Percentiles rank a stretch among this genome's conserved stretches.
These are phyloP conservation scores for Alternaria ventricosa DNA, from an alignment of 2,329 filamentous ascomycete species.

Conservation along the genomic window DNA sequence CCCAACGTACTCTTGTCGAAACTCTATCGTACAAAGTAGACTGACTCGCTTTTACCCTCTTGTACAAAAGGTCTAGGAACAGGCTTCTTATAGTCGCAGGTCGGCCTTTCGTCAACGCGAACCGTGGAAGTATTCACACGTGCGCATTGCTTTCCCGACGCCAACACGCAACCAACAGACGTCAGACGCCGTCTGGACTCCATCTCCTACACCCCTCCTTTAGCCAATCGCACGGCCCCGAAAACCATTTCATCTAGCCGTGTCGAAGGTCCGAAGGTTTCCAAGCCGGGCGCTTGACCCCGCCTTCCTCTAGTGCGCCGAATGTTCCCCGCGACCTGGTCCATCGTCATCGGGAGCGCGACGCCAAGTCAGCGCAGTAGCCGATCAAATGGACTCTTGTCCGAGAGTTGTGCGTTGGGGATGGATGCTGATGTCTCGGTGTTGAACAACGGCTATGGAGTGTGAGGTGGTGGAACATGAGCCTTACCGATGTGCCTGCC, in stretches of 20 bases:
- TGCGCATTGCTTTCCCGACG: slow-evolving; percentile 13
- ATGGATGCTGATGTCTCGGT: not conserved
- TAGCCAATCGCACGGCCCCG: slow-evolving; percentile 20
- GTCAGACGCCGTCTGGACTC: slow-evolving; percentile 7
- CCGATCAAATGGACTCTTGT: not conserved
- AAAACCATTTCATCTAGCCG: slow-evolving; percentile 22
- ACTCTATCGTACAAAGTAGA: not conserved
- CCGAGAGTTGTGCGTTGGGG: slow-evolving; percentile 9
- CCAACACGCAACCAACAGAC: slow-evolving; percentile 16
- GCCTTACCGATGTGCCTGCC: not conserved
- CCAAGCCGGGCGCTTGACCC: slow-evolving; percentile 20
- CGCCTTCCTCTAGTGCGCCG: slow-evolving; percentile 28
- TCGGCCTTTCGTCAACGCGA: not conserved
- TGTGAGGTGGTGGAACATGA: not conserved
- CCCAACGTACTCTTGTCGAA: not conserved
- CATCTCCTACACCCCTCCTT: not conserved
- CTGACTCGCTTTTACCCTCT: not conserved
- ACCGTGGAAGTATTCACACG: not conserved
- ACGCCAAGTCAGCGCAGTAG: slow-evolving; percentile 5
- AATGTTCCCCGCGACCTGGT: slow-evolving; percentile 25
- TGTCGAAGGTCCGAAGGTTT: slow-evolving; percentile 23
- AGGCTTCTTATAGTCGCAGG: slow-evolving; percentile 7
- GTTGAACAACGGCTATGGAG: not conserved
- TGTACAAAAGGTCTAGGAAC: not conserved
- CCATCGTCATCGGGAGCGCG: slow-evolving; percentile 6